These are phyloP conservation scores for Decorospora gaudefroyi DNA, from an alignment of 2,329 filamentous ascomycete species.

Conservation along the genomic window DNA sequence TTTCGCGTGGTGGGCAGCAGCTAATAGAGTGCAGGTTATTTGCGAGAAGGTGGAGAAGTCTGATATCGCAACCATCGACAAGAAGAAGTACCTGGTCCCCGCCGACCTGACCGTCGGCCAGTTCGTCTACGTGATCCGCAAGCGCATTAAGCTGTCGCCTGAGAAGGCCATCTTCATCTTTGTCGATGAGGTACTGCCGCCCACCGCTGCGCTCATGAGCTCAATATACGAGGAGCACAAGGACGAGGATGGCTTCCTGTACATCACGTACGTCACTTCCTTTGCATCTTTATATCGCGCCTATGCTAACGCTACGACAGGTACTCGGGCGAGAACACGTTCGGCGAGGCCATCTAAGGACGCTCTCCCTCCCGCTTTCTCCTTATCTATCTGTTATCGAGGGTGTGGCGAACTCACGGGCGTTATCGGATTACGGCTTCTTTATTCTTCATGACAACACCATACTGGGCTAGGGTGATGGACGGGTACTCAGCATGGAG, in stretches of 20 bases:
- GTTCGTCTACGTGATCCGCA: conserved; percentile 99
- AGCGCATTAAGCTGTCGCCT: conserved; percentile 98
- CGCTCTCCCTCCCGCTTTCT: conserved; percentile 14
- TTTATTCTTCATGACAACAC: conserved; percentile 26
- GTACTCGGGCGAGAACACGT: conserved; percentile 99
- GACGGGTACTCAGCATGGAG: conserved; percentile 20
- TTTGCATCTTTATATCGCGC: neutral
- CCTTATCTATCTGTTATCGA: conserved; percentile 26
- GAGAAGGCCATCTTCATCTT: conserved; percentile 99
- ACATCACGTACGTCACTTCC: conserved; percentile 78
- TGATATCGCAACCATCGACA: conserved; percentile 99
- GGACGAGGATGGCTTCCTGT: conserved; percentile 84
- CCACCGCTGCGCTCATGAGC: conserved; percentile 97
- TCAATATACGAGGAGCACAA: conserved; percentile 99
- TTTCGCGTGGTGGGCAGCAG: conserved; percentile 6
- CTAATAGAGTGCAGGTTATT: conserved; percentile 71
- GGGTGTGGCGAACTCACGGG: conserved; percentile 34
- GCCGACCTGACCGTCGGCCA: conserved; percentile 97
- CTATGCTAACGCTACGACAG: conserved; percentile 49
- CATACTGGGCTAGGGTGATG: conserved; percentile 24
- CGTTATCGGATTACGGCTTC: conserved; percentile 39
- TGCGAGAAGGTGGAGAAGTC: conserved; percentile 99
- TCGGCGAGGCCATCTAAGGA: conserved; percentile 63
- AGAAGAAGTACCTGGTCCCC: conserved; percentile 99
- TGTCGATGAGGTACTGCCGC: conserved; percentile 95